Evolutionary conservation across 768 basidiomycete genomes (phyloP), one percentile per base, ranked within the genome.

Genomic region (Pleurotus cornucopiae): DNA sequence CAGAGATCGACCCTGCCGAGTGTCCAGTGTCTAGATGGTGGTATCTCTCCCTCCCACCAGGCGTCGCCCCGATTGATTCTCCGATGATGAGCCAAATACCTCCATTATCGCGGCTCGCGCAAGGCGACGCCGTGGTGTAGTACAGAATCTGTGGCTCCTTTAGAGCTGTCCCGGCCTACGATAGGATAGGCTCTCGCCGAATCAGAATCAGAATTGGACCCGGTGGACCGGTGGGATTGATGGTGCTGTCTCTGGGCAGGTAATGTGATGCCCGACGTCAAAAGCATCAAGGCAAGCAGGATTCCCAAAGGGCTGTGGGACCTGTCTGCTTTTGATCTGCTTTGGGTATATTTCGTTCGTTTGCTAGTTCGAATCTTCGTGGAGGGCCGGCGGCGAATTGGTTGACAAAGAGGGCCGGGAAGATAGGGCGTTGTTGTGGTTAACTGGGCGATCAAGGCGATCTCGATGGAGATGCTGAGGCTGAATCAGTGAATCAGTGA

Each of bases 21-120:
- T 21, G 51, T n/a, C 39, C n/a, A 41, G 16, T 37, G 51, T n/a
- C 39, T n/a, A 41, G 16, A 20, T 52, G 14, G 16, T 21, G 18
- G 40, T 23, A 43, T 43, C 41, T 20, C 39, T 13, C 39, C 39
- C 40, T 41, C n/a, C 41, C 20, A 44, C 41, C 11, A n/a, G 41
- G n/a, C 20, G 7, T 43, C 51, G 51, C 25, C 51, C 51, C 51
- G 51, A 53, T 53, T 53, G 51, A 53, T 53, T 53, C n/a, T 53
- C 51, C 51, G 51, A 41, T 5, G 18, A 26, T 53, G 51, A 16
- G 51, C 51, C 51, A 16, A 41, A 26, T 34, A 34, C 30, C 9
- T 34, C 30, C 30, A 34, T 34, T 34, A 34, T 34, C 30, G 30
- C 3, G 12, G 26, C 14, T 44, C 20, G n/a, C 16, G 20, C n/a